Base-by-base conservation (phyloP, 495 filamentous ascomycete genomes). In the Alectoria sarmentosa region DNA sequence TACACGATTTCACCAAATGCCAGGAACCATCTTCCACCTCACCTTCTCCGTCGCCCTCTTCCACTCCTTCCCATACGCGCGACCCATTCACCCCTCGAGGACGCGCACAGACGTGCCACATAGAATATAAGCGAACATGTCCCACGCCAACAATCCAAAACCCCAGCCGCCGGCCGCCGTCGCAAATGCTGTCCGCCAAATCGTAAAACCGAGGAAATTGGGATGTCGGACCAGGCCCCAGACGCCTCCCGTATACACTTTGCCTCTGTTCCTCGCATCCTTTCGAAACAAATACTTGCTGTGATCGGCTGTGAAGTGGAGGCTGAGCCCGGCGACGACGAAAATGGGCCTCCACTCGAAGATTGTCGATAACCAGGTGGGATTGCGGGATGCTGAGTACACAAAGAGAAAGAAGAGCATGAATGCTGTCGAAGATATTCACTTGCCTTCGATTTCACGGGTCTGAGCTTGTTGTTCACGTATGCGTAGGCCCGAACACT, bases 401-500 rank as follows among this genome's bases (percentile, higher is more conserved):
- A 61, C 59, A 44, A 46, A 61, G 37, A n/a, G n/a, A n/a, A n/a
- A 61, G 38, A 34, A 48, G 8, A 15, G 39, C 39, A 30, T 61
- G 59, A 32, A 61, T 28, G 59, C 19, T 28, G 28, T 61, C 59
- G 41, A 61, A 41, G 39, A 61, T 8, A 39, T 61, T 61, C 15
- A 61, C 59, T 32, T 61, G 59, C 28, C 37, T 61, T 3, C 14
- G 58, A 64, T 26, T 23, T 58, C 5, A 63, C 36, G 1, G 66
- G 30, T 0, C 52, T 42, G 15, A 69, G 55, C 17, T 48, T 30
- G 32, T 58, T 37, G 21, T 58, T 58, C n/a, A 71, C 21, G 30
- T 67, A 69, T 3, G 64, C 69, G 38, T 61, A 65, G 42, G 62
- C 58, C 69, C 69, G 69, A 11, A 71, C 23, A 4, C 59, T 58